Evolutionary conservation across 495 filamentous ascomycete genomes (phyloP), one percentile per base, ranked within the genome.

Genomic region (Penicillium chermesinum): DNA sequence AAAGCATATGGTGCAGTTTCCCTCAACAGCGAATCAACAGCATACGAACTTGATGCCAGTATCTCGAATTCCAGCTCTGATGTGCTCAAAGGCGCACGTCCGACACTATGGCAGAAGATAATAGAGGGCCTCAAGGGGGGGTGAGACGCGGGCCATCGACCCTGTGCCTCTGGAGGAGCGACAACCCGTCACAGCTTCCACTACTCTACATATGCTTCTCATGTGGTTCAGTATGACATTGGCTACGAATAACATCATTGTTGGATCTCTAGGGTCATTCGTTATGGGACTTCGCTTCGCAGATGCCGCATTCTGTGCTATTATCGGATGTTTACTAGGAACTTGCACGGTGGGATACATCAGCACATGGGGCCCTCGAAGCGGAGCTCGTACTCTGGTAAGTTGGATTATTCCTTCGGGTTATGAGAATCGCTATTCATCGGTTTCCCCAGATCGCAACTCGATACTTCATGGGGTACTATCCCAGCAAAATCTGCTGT

Each of bases 391-490:
- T 43, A 88, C 83, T 18, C 75, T 90, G 78, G 80, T 82, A 64
- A 49, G 65, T 50, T 22, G 18, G 7, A 21, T 12, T 13, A 6
- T 12, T 10, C 17, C 30, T 0, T 14, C 14, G 2, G 10, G 13
- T n/a, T 20, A 1, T 35, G 18, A 30, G 32, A 13, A 35, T 19
- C 17, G 18, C 14, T 40, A 22, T 44, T 62, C 4, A 62, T 47
- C 10, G 1, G 9, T 7, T 22, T 16, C 27, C 16, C 38, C 55
- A 83, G 82, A 80, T 89, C 36, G 76, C 87, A 34, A 69, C 80
- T 4, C 77, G 86, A 5, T 89, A 83, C 58, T 79, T 81, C 40
- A 89, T 89, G 83, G 87, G 87, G 5, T 89, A 85, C 66, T 88
- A 82, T 66, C 86, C 87, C 1, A 77, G 78, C 38, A 89, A 87